Evolutionary conservation across 2,329 filamentous ascomycete genomes (phyloP).

Genomic region (Penicillium polonicum): DNA sequence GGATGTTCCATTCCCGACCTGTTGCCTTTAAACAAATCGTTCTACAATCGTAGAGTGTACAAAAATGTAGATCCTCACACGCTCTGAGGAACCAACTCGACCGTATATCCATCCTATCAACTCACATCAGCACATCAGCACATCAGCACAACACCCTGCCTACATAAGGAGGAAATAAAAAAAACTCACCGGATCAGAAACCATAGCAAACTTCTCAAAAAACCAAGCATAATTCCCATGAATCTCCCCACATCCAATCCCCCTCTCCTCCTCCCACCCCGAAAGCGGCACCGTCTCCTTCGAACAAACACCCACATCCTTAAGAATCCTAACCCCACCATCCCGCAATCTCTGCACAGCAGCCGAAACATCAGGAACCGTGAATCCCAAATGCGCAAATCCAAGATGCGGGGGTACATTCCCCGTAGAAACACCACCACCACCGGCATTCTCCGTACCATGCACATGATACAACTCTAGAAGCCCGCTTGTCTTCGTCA

Average conservation of each 20-base stretch:
- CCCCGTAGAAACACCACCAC: constrained; percentile 28
- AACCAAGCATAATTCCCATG: constrained; percentile 36
- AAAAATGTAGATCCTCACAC: constrained; percentile 3
- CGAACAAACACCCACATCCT: constrained; percentile 34
- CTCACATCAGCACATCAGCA: background rate
- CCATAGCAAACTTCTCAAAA: constrained; percentile 39
- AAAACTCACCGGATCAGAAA: constrained; percentile 40
- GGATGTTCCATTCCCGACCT: background rate
- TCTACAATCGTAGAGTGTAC: background rate
- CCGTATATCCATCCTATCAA: constrained; percentile 35
- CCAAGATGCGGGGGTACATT: constrained; percentile 38
- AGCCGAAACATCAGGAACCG: constrained; percentile 37
- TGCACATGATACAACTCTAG: constrained; percentile 42
- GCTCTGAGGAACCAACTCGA: constrained; percentile 36
- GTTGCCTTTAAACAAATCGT: background rate
- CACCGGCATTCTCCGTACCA: constrained; percentile 28
- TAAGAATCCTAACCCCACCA: constrained; percentile 34
- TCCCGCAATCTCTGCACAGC: constrained; percentile 32
- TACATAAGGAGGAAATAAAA: background rate
- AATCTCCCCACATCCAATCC: constrained; percentile 34
- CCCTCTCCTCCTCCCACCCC: constrained; percentile 35
- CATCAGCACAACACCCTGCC: too few species aligned
- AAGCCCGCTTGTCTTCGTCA: constrained; percentile 36
- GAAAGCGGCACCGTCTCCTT: constrained; percentile 34
- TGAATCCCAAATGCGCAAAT: constrained; percentile 42